These are phyloP conservation scores for Polygonum maritimum DNA, from an alignment of 148 eudicot genomes.

Conservation along the genomic window DNA sequence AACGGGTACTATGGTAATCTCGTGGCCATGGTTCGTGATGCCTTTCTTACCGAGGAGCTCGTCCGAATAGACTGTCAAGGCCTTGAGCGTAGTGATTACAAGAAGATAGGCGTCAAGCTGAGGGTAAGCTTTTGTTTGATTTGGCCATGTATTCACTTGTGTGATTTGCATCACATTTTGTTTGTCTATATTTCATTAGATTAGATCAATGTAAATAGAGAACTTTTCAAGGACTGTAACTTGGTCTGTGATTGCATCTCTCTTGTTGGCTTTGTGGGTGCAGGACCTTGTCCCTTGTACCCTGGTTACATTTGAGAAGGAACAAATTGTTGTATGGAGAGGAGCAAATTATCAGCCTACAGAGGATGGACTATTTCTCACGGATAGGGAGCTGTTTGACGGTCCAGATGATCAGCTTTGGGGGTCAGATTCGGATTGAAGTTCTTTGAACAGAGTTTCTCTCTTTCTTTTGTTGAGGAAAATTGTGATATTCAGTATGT, in stretches of 20 bases:
- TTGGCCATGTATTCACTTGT: background rate
- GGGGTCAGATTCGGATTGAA: background rate
- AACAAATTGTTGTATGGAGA: constrained; percentile 86
- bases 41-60: constrained; percentile 70
- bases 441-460: no score
- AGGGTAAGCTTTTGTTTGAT: constrained; percentile 56
- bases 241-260: background rate
- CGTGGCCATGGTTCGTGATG: constrained; percentile 90
- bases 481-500: no score
- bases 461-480: no score
- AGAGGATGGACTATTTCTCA: constrained; percentile 36
- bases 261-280: background rate
- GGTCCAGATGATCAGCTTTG: constrained; percentile 24
- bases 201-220: background rate
- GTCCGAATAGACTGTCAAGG: constrained; percentile 84
- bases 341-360: constrained; percentile 50
- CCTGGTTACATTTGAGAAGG: constrained; percentile 70
- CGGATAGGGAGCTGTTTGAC: constrained; percentile 33
- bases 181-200: background rate
- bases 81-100: constrained; percentile 75
- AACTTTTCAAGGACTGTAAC: no score
- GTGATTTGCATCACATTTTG: background rate
- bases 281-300: constrained; percentile 92
- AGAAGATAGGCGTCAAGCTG: constrained; percentile 79
- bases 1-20: constrained; percentile 90